These are phyloP conservation scores for Yarrowia hollandica DNA, from an alignment of 805 yeast genomes.

Conservation along the genomic window DNA sequence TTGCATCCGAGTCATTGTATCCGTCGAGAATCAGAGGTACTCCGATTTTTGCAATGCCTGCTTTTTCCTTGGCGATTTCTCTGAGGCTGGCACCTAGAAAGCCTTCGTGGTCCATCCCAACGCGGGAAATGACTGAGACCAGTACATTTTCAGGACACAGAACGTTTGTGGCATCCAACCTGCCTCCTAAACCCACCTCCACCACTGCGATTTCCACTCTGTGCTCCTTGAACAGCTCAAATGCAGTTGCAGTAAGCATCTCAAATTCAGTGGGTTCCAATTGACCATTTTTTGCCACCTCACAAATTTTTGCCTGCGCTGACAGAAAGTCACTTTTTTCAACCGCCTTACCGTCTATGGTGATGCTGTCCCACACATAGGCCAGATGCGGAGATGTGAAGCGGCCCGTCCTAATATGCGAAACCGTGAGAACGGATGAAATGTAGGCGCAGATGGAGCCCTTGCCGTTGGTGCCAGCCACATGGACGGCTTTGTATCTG, in stretches of 20 bases:
- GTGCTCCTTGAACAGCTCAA: slow-evolving; percentile 63
- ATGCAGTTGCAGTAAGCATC: slow-evolving; percentile 78
- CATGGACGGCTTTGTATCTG: slow-evolving; percentile 68
- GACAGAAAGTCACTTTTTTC: slow-evolving; percentile 48
- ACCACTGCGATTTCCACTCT: slow-evolving; percentile 72
- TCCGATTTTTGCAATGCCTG: slow-evolving; percentile 71
- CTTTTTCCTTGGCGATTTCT: slow-evolving; percentile 76
- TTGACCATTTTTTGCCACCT: neutral
- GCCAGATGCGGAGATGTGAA: slow-evolving; percentile 89
- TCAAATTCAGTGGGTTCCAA: slow-evolving; percentile 80
- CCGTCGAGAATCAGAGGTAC: slow-evolving; percentile 74
- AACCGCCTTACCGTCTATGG: slow-evolving; percentile 62
- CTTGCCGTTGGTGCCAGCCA: slow-evolving; percentile 97
- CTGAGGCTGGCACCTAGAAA: slow-evolving; percentile 66
- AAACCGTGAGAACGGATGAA: slow-evolving; percentile 57
- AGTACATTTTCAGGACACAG: slow-evolving; percentile 47
- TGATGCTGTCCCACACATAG: slow-evolving; percentile 70
- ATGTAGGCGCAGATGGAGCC: slow-evolving; percentile 89
- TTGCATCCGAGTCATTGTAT: slow-evolving; percentile 54
- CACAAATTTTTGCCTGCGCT: neutral
- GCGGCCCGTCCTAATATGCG: slow-evolving; percentile 60
- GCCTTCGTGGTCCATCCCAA: slow-evolving; percentile 81
- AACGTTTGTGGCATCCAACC: slow-evolving; percentile 85
- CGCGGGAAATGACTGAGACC: slow-evolving; percentile 75
- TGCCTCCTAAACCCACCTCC: slow-evolving; percentile 96